These are phyloP conservation scores for Wickerhamiella cacticola DNA, from an alignment of 805 yeast species.

Conservation along the genomic window DNA sequence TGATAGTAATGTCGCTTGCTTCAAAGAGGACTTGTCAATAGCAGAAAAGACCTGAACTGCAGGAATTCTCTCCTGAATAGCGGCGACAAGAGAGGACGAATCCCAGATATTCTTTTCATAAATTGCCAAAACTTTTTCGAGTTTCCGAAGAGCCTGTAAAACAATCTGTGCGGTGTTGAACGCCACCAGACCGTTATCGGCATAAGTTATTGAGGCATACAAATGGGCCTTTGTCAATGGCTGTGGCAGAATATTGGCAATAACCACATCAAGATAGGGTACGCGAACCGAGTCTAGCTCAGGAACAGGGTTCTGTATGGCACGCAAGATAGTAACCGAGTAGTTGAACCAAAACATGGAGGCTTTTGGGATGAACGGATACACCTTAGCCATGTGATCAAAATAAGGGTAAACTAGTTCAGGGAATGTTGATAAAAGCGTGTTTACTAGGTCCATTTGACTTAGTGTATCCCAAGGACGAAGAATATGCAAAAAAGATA, in stretches of 20 bases:
- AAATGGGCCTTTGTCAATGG: conserved; percentile 49
- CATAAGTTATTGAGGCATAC: conserved; percentile 41
- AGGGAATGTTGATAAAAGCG: conserved; percentile 42
- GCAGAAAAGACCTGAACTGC: conserved; percentile 22
- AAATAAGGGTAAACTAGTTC: conserved; percentile 64
- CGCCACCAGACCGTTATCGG: conserved; percentile 40
- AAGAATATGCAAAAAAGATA: conserved; percentile 47
- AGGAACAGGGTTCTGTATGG: conserved; percentile 50
- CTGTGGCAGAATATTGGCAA: conserved; percentile 53
- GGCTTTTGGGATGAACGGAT: conserved; percentile 61
- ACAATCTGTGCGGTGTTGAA: conserved; percentile 56
- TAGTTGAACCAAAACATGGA: conserved; percentile 77
- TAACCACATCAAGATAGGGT: conserved; percentile 32
- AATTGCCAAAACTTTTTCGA: conserved; percentile 32
- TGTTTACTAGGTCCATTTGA: conserved; percentile 45
- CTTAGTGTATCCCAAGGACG: conserved; percentile 71
- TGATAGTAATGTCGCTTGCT: conserved; percentile 15
- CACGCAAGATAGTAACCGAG: conserved; percentile 46
- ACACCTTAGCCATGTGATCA: conserved; percentile 18
- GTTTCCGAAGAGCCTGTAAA: conserved; percentile 41
- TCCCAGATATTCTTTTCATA: conserved; percentile 36
- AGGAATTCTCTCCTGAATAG: conserved; percentile 29
- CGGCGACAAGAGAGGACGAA: conserved; percentile 28
- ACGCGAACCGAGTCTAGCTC: conserved; percentile 17
- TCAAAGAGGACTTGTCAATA: conserved; percentile 12